Base-by-base conservation (phyloP, 768 basidiomycete species). In the Russula olivacea region DNA sequence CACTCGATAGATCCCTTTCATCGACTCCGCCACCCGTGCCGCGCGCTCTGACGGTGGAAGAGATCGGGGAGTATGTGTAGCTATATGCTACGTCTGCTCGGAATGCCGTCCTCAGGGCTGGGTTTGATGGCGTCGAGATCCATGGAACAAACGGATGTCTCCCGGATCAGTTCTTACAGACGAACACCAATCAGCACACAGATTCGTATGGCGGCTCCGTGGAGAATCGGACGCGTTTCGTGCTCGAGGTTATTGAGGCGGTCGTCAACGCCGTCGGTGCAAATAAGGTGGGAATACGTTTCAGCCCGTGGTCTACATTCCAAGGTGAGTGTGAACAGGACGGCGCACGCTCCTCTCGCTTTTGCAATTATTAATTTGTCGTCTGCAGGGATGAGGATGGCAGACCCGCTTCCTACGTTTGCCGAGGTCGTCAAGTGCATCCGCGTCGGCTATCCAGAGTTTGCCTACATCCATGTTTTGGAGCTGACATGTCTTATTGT, bases 161-260 rank as follows among this genome's bases (percentile, higher is more conserved):
- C 40, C 40, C 71, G 34, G 73, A 79, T 66, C 74, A 78, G 67
- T 79, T 79, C 70, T 47, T 76, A 36, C 74, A 76, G 65, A 65
- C 70, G 48, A 66, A 66, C 10, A 53, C 69, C 40, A 80, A 80
- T 71, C 68, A 73, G 55, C 75, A 78, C 49, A 77, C 74, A 36
- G 78, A 79, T 72, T 69, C 71, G 61, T 82, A 78, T 66, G 81
- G 81, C 8, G 81, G 80, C 4, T 73, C 72, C 1, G 66, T 79
- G 48, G 77, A 79, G 69, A 80, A 80, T 71, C 75, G 81, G n/a
- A 65, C 70, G 1, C 71, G 78, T 6, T 78, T 81, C 70, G 63
- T 69, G 8, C 66, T 76, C 32, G 75, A 78, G 66, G 71, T 77
- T 54, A 66, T 75, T 21, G 70, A 75, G 25, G 76, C 75, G 8